Evolutionary conservation across 441 rosid species (phyloP), one percentile per base, ranked within the genome.

Genomic region (Theobroma grandiflorum): DNA sequence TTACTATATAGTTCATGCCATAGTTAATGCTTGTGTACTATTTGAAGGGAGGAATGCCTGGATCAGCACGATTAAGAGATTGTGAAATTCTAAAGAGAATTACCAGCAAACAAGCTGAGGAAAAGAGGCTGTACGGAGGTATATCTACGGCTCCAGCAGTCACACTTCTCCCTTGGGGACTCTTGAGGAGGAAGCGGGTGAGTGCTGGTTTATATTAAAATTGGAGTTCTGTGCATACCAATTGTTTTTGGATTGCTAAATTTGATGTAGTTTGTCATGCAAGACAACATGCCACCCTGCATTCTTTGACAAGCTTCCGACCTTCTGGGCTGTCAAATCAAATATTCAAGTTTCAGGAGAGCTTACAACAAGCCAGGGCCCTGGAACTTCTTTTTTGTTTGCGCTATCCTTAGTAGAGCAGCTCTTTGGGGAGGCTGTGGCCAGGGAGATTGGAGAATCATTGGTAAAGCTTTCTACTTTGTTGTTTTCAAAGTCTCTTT

Each of bases 41-140:
- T 83, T 74, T 81, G 61, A 81, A 95, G 99, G 99, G 99, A 83
- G 99, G 99, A 72, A 96, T 96, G 99, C 99, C 98, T 61, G 99
- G 99, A 37, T 88, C 99, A 50, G 98, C 88, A 26, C 87, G 94
- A 74, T 86, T 96, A 78, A 91, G 98, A 87, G 99, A 96, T 76
- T 89, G 92, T 80, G 85, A 87, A 78, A 80, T 83, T 81, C 93
- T 96, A 4, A 87, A 84, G 82, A 71, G 81, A 84, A 95, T 96
- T 70, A 89, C 89, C 58, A 89, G 88, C 87, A 91, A 88, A 82
- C 99, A 96, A 81, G 97, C 94, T 3, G 95, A 86, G 82, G 88
- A 82, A 57, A 91, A 89, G 85, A 88, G 95, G 82, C 84, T 95
- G 47, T 92, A 91, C 70, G 98, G 98, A 76, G 99, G 97, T 78